A percentile compares a stretch with the other conserved stretches of the same genome.
phyloP scores from a whole-genome alignment of 2,329 filamentous ascomycete genomes.

The Aspergillus ochraceoroseus region DNA sequence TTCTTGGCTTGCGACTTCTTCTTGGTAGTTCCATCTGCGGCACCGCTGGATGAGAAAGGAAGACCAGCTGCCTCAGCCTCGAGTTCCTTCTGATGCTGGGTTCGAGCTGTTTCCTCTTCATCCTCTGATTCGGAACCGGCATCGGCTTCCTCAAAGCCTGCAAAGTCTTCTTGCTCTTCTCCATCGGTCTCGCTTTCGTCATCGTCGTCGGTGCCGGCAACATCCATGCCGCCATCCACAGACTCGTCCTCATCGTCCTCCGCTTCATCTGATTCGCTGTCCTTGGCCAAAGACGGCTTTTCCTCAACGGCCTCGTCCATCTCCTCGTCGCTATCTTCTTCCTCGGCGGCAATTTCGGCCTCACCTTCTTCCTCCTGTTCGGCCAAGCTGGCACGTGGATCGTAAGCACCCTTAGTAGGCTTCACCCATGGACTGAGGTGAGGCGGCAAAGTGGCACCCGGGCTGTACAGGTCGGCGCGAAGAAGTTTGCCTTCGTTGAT shows the following conservation, averaged over 20 bases:
- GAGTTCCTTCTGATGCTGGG: slow-evolving; percentile 79
- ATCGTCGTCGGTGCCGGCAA: slow-evolving; percentile 45
- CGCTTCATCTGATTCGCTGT: slow-evolving; percentile 41
- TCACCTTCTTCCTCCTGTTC: slow-evolving; percentile 86
- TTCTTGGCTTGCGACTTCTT: slow-evolving; percentile 66
- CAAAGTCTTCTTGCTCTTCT: slow-evolving; percentile 47
- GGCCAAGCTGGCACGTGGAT: slow-evolving; percentile 77
- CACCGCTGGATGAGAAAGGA: slow-evolving; percentile 45
- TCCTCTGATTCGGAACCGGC: slow-evolving; percentile 50
- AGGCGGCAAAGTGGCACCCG: slow-evolving; percentile 82
- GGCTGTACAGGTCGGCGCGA: slow-evolving; percentile 79
- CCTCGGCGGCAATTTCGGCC: slow-evolving; percentile 65
- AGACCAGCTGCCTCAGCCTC: slow-evolving; percentile 82
- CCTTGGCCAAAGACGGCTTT: slow-evolving; percentile 19
- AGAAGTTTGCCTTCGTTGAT: slow-evolving; percentile 88
- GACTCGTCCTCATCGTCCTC: slow-evolving; percentile 45
- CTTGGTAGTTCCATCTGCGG: slow-evolving; percentile 57
- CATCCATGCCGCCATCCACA: slow-evolving; percentile 48
- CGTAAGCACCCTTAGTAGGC: slow-evolving; percentile 78
- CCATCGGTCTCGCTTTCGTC: slow-evolving; percentile 48
- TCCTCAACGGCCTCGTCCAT: slow-evolving; percentile 34
- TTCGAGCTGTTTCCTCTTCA: slow-evolving; percentile 57
- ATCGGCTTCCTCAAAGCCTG: slow-evolving; percentile 50
- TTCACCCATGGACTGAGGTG: slow-evolving; percentile 96
- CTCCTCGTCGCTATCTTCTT: slow-evolving; percentile 43